Base-by-base conservation (phyloP, 192 early-diverging fungal species). In the Chytriomyces sp. region DNA sequence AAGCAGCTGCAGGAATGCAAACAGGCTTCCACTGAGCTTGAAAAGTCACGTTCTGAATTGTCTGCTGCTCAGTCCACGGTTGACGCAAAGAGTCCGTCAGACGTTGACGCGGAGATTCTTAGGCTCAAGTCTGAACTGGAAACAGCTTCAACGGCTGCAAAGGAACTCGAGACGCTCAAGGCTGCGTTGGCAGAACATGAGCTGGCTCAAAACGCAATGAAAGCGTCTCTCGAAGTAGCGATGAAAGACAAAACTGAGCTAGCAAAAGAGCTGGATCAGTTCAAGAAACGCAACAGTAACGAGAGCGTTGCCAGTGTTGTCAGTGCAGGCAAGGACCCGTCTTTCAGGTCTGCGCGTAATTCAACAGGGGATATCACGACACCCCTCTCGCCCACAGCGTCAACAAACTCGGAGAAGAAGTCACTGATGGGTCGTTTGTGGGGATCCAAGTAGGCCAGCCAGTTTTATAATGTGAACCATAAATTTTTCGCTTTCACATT, bases 221-320 rank as follows among this genome's bases (percentile, higher is more conserved):
- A 75, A 35, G 18, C 50, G 43, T n/a, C 44, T 9, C 62, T 75
- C 20, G 47, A 50, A 7, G 8, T 50, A 50, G 63, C 73, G 1
- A 7, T 75, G 18, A 45, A 20, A 11, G 73, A 75, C 26, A 9
- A 57, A 1, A 63, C 64, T 62, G 62, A 47, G n/a, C 28, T 75
- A 20, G 60, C 50, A 43, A 57, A 23, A 6, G 73, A 75, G 28
- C 46, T 75, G 20, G 53, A 11, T 18, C 13, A 57, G 20, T 18
- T 57, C 3, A 57, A 57, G 3, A 57, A 57, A 3, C 28, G 28
- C 28, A 35, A 35, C 28, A 35, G 28, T 35, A 35, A 35, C 28
- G 28, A 35, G 28, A 35, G 28, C 28, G 28, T 35, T 35, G 28
- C 28, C 28, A 35, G 28, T 35, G 28, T 35, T 35, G 28, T 35